Evolutionary conservation across 495 filamentous ascomycete genomes (phyloP).

Genomic region (Annulohypoxylon stygium): DNA sequence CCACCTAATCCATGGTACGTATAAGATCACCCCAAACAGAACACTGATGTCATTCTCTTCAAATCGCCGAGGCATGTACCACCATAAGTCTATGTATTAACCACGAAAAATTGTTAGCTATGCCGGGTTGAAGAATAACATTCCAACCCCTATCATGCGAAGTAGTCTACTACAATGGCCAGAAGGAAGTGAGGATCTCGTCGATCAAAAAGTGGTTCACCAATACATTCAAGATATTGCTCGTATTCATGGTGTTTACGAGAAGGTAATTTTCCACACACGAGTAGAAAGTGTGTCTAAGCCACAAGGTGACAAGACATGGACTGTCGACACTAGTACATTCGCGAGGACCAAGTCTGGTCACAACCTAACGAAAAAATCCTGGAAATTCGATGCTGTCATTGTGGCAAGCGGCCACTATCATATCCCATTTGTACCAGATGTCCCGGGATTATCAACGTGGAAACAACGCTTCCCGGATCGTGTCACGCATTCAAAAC

Average conservation of each 20-base stretch:
- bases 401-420: slow-evolving; percentile 72
- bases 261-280: slow-evolving; percentile 66
- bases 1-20: slow-evolving; percentile 58
- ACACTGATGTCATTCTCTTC: neutral
- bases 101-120: slow-evolving; percentile 58
- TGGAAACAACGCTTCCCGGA: slow-evolving; percentile 66
- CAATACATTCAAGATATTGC: slow-evolving; percentile 72
- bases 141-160: slow-evolving; percentile 71
- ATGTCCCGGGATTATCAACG: slow-evolving; percentile 65
- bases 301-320: slow-evolving; percentile 54
- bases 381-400: slow-evolving; percentile 67
- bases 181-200: slow-evolving; percentile 67
- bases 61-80: neutral
- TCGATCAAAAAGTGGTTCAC: slow-evolving; percentile 67
- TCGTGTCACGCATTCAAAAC: slow-evolving; percentile 71
- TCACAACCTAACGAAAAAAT: slow-evolving; percentile 45
- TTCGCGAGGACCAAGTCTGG: slow-evolving; percentile 43
- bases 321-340: slow-evolving; percentile 63
- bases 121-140: slow-evolving; percentile 73
- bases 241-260: slow-evolving; percentile 60
- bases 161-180: slow-evolving; percentile 72
- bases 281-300: slow-evolving; percentile 68
- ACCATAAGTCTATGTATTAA: neutral
- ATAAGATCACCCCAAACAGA: neutral
- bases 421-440: slow-evolving; percentile 67